phyloP scores from a whole-genome alignment of 2,329 filamentous ascomycete species.

The Ophiostoma angusticollis region DNA sequence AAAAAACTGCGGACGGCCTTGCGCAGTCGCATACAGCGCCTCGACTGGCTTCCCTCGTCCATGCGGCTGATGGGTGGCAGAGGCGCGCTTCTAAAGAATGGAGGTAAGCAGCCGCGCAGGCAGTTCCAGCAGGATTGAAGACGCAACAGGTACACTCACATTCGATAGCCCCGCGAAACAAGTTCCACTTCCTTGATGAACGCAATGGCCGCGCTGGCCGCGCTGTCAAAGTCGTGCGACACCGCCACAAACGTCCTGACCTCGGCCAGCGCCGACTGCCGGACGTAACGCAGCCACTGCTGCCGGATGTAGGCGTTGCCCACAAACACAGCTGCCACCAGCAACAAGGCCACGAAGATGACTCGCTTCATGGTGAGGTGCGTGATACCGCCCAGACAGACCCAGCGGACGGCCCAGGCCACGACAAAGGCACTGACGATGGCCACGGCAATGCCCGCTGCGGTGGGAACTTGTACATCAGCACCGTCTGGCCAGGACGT shows the following conservation, averaged over 20 bases:
- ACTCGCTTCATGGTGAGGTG: slow-evolving; percentile 45
- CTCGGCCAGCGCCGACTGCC: slow-evolving; percentile 59
- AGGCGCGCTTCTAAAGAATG: slow-evolving; percentile 56
- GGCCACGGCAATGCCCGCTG: slow-evolving; percentile 37
- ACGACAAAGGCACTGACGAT: slow-evolving; percentile 54
- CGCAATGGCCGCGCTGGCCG: slow-evolving; percentile 60
- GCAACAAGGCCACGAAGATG: slow-evolving; percentile 30
- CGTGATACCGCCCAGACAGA: slow-evolving; percentile 37
- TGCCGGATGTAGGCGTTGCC: slow-evolving; percentile 62
- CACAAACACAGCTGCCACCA: slow-evolving; percentile 41
- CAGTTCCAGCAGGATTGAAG: no score
- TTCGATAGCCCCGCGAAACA: slow-evolving; percentile 77
- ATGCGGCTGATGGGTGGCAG: slow-evolving; percentile 85
- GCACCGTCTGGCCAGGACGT: background rate
- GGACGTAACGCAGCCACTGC: slow-evolving; percentile 69
- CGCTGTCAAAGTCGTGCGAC: slow-evolving; percentile 70
- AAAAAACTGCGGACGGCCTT: slow-evolving; percentile 61
- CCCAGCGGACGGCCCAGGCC: slow-evolving; percentile 62
- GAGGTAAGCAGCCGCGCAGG: slow-evolving; percentile 1
- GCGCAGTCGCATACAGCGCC: slow-evolving; percentile 70
- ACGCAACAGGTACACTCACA: slow-evolving; percentile 43
- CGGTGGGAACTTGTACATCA: slow-evolving; percentile 16
- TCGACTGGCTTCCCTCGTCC: slow-evolving; percentile 66
- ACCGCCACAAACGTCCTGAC: slow-evolving; percentile 56
- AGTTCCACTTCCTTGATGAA: slow-evolving; percentile 93